Evolutionary conservation across 176 grass and related monocot species (phyloP), one percentile per base, ranked within the genome.

Genomic region (Zizania latifolia): DNA sequence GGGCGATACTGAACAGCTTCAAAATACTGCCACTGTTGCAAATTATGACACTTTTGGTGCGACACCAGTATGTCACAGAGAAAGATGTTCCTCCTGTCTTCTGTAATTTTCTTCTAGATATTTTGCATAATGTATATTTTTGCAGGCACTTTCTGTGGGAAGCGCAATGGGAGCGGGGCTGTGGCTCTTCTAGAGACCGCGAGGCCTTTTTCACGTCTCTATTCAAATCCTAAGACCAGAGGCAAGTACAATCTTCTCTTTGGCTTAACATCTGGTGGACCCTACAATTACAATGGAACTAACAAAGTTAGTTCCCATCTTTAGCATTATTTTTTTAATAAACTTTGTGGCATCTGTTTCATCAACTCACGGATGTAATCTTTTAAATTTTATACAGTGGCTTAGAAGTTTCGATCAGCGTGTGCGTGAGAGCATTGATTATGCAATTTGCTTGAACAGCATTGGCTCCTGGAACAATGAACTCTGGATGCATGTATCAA

Each of bases 241-340:
- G 95, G 95, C 38, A 92, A 81, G 79, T 99, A 92, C 78, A 99
- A 99, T 77, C 70, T 99, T 89, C 95, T 99, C 22, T 94, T 99
- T 92, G 91, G 95, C 4, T 86, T 99, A 84, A 99, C 91, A 57
- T 94, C 95, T 75, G 95, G 95, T 41, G 91, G 91, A 70, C 95
- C 95, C 37, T 99, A 99, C 87, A 99, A 99, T 63, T 99, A 94
- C 66, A 94, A 99, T 82, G 95, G 95, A 77, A 99, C 95, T 55
- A 77, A 86, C 66, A 99, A 94, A 89, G 95, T 92, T 29, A 69
- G 56, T 77, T 14, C 3, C 9, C 16, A 48, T 73, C 60, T 82
- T 62, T 11, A 6, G 1, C 19, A 12, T 38, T 56, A 74, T 61
- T 29, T 69, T 79, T 54, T 17, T 22, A 23, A 31, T 6, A 34